Evolutionary conservation across 768 basidiomycete species (phyloP).

Genomic region (Brasilioporus rufonigricans): DNA sequence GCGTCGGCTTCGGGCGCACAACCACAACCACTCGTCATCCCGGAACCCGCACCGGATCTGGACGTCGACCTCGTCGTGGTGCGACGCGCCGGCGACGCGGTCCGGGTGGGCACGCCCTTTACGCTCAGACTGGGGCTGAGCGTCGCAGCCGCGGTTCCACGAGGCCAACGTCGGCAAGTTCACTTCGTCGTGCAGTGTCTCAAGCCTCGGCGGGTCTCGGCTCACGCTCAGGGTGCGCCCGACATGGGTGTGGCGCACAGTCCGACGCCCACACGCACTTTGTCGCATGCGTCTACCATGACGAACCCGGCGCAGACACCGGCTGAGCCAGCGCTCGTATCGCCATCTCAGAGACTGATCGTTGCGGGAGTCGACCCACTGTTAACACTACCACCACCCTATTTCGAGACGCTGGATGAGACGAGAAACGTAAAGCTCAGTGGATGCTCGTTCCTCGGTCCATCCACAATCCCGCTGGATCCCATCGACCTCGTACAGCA

Average conservation of each 20-base stretch:
- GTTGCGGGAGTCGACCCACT: slow-evolving; percentile 5
- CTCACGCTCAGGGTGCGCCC: slow-evolving; percentile 7
- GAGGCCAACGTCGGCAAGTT: slow-evolving; percentile 36
- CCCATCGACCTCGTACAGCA: slow-evolving; percentile 36
- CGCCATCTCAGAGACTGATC: slow-evolving; percentile 16
- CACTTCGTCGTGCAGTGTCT: slow-evolving; percentile 69
- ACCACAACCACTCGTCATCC: slow-evolving; percentile 21
- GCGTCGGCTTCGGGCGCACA: slow-evolving; percentile 17
- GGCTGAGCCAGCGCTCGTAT: slow-evolving; percentile 9
- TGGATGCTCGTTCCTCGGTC: slow-evolving; percentile 46
- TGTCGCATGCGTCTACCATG: slow-evolving; percentile 6
- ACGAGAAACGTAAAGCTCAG: slow-evolving; percentile 27
- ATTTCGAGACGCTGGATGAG: slow-evolving; percentile 42
- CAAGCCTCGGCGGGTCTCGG: slow-evolving; percentile 37
- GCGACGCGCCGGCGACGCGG: slow-evolving; percentile 42
- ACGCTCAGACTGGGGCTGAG: slow-evolving; percentile 52
- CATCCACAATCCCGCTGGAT: slow-evolving; percentile 49
- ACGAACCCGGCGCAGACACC: slow-evolving; percentile 7
- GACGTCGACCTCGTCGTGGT: slow-evolving; percentile 58
- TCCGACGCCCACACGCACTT: slow-evolving; percentile 5
- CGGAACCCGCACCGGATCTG: slow-evolving; percentile 37
- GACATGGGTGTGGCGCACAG: slow-evolving; percentile 5
- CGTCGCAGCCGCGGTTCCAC: slow-evolving; percentile 45
- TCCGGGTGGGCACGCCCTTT: slow-evolving; percentile 60
- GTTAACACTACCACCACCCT: slow-evolving; percentile 43